Base-by-base conservation (phyloP, 2,329 filamentous ascomycete species). In the Orbilia javanica region DNA sequence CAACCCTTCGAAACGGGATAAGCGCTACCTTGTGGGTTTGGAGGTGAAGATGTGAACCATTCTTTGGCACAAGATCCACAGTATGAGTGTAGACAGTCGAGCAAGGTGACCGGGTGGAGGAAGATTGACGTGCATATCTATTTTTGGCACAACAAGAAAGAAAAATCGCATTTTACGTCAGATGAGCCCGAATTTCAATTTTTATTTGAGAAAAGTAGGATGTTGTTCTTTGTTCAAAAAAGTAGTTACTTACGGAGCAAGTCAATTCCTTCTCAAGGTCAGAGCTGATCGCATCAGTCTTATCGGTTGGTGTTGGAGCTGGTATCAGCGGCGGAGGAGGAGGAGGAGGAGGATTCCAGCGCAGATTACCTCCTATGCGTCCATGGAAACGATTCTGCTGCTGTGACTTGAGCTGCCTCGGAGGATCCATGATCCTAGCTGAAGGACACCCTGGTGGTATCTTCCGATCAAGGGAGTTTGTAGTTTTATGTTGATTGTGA, bases 101-200 rank as follows among this genome's bases (percentile, higher is more conserved):
- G 92, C 62, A 97, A 90, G 29, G 94, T 97, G 80, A 97, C 88
- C 36, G 94, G 94, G 84, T 96, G 93, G 85, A 93, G 96, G 79
- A 97, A 90, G 80, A 97, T 89, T 84, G 98, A 96, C 81, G 95
- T 97, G 87, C 96, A 99, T 82, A 99, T 99, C 94, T 97, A 50
- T 36, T 46, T 22, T 52, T 57, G 34, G n/a, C 39, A 22, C 18
- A 60, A 52, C 39, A n/a, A n/a, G n/a, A n/a, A n/a, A n/a, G n/a
- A 7, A 34, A 34, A 4, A 8, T 11, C 34, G 20, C 42, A 46
- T 11, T 27, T 42, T 42, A 63, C 44, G 71, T 75, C 53, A 75
- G 62, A 68, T 52, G 39, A 53, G 62, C 62, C 52, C 34, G 44
- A 68, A 39, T 11, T 25, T 25, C 25, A 36, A 39, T 18, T 31